Conservation (phyloP, 1,139 yeast genomes). For the Candida tropicalis region DNA sequence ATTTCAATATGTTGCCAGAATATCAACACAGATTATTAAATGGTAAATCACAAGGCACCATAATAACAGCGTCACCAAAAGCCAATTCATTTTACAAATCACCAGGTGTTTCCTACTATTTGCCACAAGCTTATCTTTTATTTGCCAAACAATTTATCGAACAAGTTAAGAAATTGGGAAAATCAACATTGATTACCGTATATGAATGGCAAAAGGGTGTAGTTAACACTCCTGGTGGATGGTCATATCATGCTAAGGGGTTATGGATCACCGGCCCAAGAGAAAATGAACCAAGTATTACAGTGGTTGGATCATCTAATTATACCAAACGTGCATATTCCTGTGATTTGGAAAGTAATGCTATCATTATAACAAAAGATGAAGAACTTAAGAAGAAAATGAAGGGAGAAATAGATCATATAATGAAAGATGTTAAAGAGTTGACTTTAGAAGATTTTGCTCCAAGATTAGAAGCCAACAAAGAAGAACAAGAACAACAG, state of each 20-base stretch:
- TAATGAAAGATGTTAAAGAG: conserved; percentile 53
- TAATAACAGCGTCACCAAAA: conserved; percentile 87
- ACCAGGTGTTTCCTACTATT: conserved; percentile 74
- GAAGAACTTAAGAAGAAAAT: conserved; percentile 56
- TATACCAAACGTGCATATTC: conserved; percentile 90
- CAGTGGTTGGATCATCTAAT: conserved; percentile 90
- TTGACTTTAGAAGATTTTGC: conserved; percentile 63
- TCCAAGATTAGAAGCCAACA: conserved; percentile 25
- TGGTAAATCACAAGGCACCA: conserved; percentile 64
- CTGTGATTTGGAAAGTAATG: conserved; percentile 86
- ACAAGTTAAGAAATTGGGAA: conserved; percentile 49
- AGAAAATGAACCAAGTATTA: conserved; percentile 62
- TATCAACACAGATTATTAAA: conserved; percentile 62
- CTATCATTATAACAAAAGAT: conserved; percentile 74
- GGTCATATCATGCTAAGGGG: conserved; percentile 99
- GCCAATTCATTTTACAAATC: conserved; percentile 94
- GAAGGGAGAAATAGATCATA: conserved; percentile 63
- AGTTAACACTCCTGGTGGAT: conserved; percentile 80
- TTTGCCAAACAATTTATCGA: conserved; percentile 71
- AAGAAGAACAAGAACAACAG: conserved; percentile 19
- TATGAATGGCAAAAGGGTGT: conserved; percentile 88
- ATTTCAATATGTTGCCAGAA: conserved; percentile 86
- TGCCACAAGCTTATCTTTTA: conserved; percentile 87
- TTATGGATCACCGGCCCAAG: conserved; percentile 76
- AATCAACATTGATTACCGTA: conserved; percentile 52